Evolutionary conservation across 768 basidiomycete species (phyloP), one percentile per base, ranked within the genome.

Genomic region (Leucocoprinus birnbaumii): DNA sequence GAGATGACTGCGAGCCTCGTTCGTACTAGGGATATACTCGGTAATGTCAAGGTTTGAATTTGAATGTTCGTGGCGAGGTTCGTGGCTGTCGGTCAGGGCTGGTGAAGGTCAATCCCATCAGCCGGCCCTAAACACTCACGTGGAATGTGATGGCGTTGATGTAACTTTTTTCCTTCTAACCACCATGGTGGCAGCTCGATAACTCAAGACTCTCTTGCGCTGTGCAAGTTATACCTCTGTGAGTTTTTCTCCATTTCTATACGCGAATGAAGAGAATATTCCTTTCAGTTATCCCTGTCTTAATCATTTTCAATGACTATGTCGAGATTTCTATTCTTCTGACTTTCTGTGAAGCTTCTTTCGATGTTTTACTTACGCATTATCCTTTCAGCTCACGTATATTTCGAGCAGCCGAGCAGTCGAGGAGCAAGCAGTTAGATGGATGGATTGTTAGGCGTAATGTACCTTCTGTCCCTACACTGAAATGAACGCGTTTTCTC

Each of bases 211-310:
- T 11, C 31, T 5, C 31, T 5, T 5, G 6, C 31, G 11, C 31
- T 5, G n/a, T n/a, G 31, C 31, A 31, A 31, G 11, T 11, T 5
- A 5, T 31, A 31, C 6, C 31, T 14, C 40, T 58, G 53, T 61
- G 58, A 58, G 59, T 49, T 11, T 24, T 25, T 31, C 21, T 54
- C 41, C n/a, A 21, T n/a, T 11, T 37, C 14, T 45, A 10, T 35
- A 2, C 44, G 44, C 43, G 54, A 31, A 57, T 40, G 76, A 77
- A 74, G 80, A 82, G 73, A 70, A 63, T 56, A 55, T 64, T 56
- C 62, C n/a, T 71, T 75, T 77, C 82, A 86, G 83, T 86, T 85
- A 85, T 85, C 80, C 84, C 83, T 85, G 82, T 83, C 85, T 84
- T 82, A 85, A 85, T 74, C 58, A 60, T 63, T 54, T 3, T 38